Evolutionary conservation across 2,329 filamentous ascomycete genomes (phyloP).

Genomic region (Endothia cerciana): DNA sequence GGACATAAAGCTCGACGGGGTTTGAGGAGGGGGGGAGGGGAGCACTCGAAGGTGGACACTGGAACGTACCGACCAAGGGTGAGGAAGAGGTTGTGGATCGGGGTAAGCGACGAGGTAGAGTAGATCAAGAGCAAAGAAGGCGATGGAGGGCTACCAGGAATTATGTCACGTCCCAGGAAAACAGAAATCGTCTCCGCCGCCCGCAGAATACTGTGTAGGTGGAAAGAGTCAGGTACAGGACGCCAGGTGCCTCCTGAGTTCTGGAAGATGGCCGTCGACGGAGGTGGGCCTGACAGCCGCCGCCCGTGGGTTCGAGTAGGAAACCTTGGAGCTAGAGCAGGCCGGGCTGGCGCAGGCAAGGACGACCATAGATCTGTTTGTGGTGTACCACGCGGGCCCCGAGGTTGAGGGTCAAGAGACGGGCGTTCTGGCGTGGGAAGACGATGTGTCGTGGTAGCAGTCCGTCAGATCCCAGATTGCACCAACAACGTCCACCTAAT

Average conservation of each 20-base stretch:
- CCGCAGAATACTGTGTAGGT: constrained; percentile 8
- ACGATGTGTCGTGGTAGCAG: constrained; percentile 16
- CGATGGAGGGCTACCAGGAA: constrained; percentile 16
- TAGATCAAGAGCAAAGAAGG: constrained; percentile 20
- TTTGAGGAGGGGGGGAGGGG: background rate
- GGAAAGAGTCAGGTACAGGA: constrained; percentile 24
- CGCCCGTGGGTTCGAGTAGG: constrained; percentile 20
- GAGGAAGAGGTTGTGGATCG: constrained; percentile 13
- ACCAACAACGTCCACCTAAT: constrained; percentile 5
- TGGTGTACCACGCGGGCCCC: background rate
- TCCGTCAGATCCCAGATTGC: constrained; percentile 17
- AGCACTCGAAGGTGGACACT: constrained; percentile 2
- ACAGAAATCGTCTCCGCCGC: constrained; percentile 19
- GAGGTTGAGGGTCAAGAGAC: constrained; percentile 15
- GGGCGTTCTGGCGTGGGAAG: constrained; percentile 1
- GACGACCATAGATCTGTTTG: constrained; percentile 21
- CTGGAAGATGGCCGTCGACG: constrained; percentile 18
- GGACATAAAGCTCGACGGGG: constrained; percentile 6
- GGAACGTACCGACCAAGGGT: constrained; percentile 11
- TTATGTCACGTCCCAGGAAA: constrained; percentile 23
- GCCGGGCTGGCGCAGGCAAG: constrained; percentile 26
- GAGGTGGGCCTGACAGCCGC: constrained; percentile 26
- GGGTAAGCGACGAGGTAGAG: constrained; percentile 11
- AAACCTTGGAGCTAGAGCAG: constrained; percentile 23
- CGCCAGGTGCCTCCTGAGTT: constrained; percentile 18